These are phyloP conservation scores for Plicaturopsis crispa DNA, from an alignment of 768 basidiomycete species.

Conservation along the genomic window DNA sequence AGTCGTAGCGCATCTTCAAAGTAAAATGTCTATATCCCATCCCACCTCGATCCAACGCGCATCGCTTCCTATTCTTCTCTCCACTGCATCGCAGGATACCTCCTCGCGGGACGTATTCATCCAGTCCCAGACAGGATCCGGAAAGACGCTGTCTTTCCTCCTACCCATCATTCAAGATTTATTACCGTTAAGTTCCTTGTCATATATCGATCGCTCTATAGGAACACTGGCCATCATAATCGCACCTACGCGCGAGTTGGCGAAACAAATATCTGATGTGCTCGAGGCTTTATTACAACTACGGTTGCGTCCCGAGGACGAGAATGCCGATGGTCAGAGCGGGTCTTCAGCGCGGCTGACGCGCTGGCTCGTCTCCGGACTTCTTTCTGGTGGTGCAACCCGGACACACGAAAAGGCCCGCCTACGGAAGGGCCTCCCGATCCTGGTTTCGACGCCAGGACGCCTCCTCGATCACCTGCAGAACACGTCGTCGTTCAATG, in stretches of 20 bases:
- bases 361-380: slow-evolving; percentile 89
- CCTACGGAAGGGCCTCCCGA: slow-evolving; percentile 89
- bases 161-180: slow-evolving; percentile 94
- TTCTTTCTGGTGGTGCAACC: slow-evolving; percentile 92
- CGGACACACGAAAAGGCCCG: slow-evolving; percentile 93
- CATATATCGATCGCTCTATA: slow-evolving; percentile 90
- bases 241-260: slow-evolving; percentile 91
- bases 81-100: slow-evolving; percentile 25
- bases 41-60: slow-evolving; percentile 90
- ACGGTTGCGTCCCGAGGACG: slow-evolving; percentile 54
- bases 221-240: slow-evolving; percentile 94
- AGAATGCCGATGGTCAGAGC: slow-evolving; percentile 35
- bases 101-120: slow-evolving; percentile 75
- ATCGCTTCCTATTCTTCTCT: slow-evolving; percentile 55
- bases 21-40: slow-evolving; percentile 74
- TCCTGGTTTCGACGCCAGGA: slow-evolving; percentile 94
- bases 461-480: slow-evolving; percentile 93
- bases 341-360: slow-evolving; percentile 46
- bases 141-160: slow-evolving; percentile 90
- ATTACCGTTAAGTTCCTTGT: slow-evolving; percentile 79
- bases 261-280: slow-evolving; percentile 96
- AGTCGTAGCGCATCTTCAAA: slow-evolving; percentile 65
- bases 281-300: slow-evolving; percentile 75
- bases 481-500: slow-evolving; percentile 87
- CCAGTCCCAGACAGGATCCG: slow-evolving; percentile 95